phyloP scores from a whole-genome alignment of 1,284 basidiomycete genomes.

The Boletus semigastroideus region DNA sequence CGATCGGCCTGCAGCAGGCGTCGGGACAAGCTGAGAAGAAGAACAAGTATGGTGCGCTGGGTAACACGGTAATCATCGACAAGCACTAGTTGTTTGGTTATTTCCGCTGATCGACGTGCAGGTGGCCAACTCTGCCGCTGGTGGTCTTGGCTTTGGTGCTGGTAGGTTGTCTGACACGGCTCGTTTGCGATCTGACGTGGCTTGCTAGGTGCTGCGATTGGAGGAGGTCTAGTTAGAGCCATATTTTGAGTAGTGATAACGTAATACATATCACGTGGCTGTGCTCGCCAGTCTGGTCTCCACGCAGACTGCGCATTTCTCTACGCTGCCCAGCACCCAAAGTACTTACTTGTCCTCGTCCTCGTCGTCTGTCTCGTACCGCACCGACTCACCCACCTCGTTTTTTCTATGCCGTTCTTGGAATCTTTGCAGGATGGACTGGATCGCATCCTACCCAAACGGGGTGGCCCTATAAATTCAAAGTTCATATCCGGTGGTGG shows the following conservation, averaged over 20 bases:
- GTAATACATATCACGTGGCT: constrained; percentile 28
- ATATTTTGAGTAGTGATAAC: constrained; percentile 41
- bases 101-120: constrained; percentile 31
- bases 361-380: background rate
- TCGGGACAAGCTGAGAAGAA: constrained; percentile 49
- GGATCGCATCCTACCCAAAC: constrained; percentile 30
- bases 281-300: background rate
- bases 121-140: constrained; percentile 68
- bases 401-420: constrained; percentile 18
- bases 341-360: constrained; percentile 1
- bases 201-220: constrained; percentile 48
- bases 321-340: constrained; percentile 14
- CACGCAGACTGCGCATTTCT: constrained; percentile 18
- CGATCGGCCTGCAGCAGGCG: constrained; percentile 39
- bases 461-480: constrained; percentile 16
- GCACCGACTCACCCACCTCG: background rate
- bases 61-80: constrained; percentile 46
- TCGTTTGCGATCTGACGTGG: background rate
- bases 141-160: constrained; percentile 72
- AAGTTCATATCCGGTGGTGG: constrained; percentile 47
- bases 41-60: constrained; percentile 54
- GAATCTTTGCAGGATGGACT: constrained; percentile 31
- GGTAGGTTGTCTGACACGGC: constrained; percentile 32
- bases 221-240: constrained; percentile 37
- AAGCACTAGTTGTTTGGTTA: background rate